These are phyloP conservation scores for Botrytis pseudocinerea DNA, from an alignment of 2,329 filamentous ascomycete genomes.

Conservation along the genomic window DNA sequence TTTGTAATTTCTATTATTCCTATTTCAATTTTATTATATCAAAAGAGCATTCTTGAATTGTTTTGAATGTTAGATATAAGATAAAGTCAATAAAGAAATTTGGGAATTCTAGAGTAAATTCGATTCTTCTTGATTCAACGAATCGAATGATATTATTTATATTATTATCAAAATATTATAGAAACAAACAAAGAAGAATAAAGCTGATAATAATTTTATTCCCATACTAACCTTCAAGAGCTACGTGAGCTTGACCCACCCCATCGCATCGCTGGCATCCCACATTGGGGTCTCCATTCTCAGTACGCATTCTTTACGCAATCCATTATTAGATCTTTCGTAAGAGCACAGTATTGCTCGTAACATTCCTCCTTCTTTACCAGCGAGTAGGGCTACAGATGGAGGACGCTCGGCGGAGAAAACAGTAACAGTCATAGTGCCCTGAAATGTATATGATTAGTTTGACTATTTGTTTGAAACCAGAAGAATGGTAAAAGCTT, in stretches of 20 bases:
- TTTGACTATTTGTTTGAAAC: not conserved
- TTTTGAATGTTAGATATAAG: too few species aligned
- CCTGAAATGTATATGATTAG: constrained; percentile 13
- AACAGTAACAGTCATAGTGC: constrained; percentile 37
- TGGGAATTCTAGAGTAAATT: too few species aligned
- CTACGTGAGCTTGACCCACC: constrained; percentile 25
- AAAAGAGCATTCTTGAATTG: too few species aligned
- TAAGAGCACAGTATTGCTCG: constrained; percentile 39
- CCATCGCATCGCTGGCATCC: constrained; percentile 16
- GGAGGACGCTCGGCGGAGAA: constrained; percentile 41
- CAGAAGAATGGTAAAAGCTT: not conserved
- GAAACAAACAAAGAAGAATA: too few species aligned
- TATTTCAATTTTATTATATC: too few species aligned
- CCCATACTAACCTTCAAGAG: too few species aligned
- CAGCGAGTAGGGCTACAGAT: constrained; percentile 40
- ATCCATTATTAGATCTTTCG: constrained; percentile 23
- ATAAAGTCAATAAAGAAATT: too few species aligned
- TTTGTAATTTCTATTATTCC: too few species aligned
- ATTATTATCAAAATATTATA: too few species aligned
- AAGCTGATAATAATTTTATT: too few species aligned
- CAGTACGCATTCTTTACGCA: constrained; percentile 30
- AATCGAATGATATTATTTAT: too few species aligned
- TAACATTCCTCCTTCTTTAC: constrained; percentile 42
- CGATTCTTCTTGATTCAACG: too few species aligned
- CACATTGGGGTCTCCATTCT: constrained; percentile 30